Percentiles rank a stretch among this genome's conserved stretches.
Conservation (phyloP, 106 monocot species). For the Dendrobium nobile region DNA sequence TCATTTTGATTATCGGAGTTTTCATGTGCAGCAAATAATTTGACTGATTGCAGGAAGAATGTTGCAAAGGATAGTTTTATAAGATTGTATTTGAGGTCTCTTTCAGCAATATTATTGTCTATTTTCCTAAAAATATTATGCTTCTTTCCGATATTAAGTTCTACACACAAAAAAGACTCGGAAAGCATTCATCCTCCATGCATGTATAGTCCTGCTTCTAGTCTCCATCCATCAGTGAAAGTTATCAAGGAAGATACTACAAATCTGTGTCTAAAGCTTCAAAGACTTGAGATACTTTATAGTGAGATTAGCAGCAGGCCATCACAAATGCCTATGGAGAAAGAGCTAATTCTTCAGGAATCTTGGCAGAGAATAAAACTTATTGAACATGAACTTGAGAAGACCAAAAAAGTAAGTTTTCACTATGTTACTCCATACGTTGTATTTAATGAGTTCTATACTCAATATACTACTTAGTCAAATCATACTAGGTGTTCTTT, state of each 20-base stretch:
- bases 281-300: not conserved
- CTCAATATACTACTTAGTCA: no score
- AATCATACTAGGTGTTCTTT: no score
- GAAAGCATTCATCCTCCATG: not conserved
- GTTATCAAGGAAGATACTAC: not conserved
- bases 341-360: not conserved
- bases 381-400: conserved; percentile 1
- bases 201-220: not conserved
- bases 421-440: not conserved
- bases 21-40: not conserved
- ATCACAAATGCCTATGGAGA: not conserved
- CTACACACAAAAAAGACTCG: not conserved
- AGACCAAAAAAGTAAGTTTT: not conserved
- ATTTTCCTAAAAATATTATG: not conserved
- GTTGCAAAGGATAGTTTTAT: not conserved
- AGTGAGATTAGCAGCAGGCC: not conserved
- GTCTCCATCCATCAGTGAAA: not conserved
- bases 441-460: not conserved
- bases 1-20: not conserved
- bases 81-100: not conserved
- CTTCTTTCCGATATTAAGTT: not conserved
- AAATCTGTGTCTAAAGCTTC: not conserved
- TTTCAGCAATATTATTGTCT: not conserved
- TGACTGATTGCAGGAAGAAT: not conserved
- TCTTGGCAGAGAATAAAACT: not conserved